These are phyloP conservation scores for Glarea lozoyensis DNA, from an alignment of 495 filamentous ascomycete species.

Conservation along the genomic window DNA sequence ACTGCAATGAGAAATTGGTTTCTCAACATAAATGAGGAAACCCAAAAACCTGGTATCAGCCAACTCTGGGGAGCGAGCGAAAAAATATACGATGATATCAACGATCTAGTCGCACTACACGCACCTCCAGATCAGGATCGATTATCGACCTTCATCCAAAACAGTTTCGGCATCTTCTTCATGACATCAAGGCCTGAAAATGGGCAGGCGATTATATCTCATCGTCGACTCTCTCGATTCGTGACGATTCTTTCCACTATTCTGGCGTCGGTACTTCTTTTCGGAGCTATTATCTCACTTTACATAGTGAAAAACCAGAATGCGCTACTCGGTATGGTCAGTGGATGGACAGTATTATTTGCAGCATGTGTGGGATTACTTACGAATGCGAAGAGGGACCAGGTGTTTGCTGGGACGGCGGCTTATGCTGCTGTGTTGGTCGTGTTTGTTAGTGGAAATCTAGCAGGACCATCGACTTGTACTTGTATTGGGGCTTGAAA, in stretches of 20 bases:
- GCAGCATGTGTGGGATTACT: conserved; percentile 15
- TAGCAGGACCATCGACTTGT: no score
- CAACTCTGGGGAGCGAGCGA: conserved; percentile 10
- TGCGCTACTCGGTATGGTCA: conserved; percentile 5
- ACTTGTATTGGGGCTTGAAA: no score
- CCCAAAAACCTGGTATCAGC: background rate
- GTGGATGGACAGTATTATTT: conserved; percentile 13
- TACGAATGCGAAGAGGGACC: conserved; percentile 18
- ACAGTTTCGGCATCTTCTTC: conserved; percentile 11
- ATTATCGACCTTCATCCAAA: conserved; percentile 6
- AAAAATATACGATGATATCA: conserved; percentile 3
- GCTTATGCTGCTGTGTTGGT: conserved; percentile 23
- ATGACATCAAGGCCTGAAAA: background rate
- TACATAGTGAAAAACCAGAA: conserved; percentile 6
- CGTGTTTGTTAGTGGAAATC: conserved; percentile 21
- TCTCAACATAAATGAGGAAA: conserved; percentile 1
- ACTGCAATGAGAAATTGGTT: conserved; percentile 9
- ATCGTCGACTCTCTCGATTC: background rate
- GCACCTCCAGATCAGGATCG: conserved; percentile 9
- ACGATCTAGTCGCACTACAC: conserved; percentile 8
- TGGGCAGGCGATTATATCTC: background rate
- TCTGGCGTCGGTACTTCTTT: conserved; percentile 7
- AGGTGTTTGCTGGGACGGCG: conserved; percentile 21
- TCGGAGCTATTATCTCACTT: conserved; percentile 8
- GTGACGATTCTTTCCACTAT: conserved; percentile 7